Percentiles rank a stretch among this genome's conserved stretches.
These are phyloP conservation scores for Fusarium pseudocircinatum DNA, from an alignment of 2,329 filamentous ascomycete genomes.

Conservation along the genomic window DNA sequence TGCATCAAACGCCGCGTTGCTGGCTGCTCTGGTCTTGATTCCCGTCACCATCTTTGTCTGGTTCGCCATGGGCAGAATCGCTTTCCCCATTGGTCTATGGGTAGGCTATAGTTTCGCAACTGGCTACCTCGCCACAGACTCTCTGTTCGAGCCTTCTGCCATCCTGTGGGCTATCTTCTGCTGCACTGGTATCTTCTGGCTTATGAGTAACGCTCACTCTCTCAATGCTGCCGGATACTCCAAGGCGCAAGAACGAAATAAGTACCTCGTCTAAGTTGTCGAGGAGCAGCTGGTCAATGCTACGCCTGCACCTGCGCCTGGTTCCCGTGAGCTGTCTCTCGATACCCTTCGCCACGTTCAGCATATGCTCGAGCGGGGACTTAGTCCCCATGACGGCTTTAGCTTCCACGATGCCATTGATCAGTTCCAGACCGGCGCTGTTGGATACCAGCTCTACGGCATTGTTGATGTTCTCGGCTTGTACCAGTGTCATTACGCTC, in stretches of 20 bases:
- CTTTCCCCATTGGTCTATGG: too few species aligned
- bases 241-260: neutral
- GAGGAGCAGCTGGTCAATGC: neutral
- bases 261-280: neutral
- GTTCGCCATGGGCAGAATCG: too few species aligned
- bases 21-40: too few species aligned
- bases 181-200: too few species aligned
- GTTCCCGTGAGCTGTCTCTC: neutral
- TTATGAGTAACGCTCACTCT: too few species aligned
- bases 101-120: too few species aligned
- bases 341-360: neutral
- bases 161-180: too few species aligned
- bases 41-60: too few species aligned
- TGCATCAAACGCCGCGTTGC: too few species aligned
- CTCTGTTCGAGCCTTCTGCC: too few species aligned
- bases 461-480: neutral
- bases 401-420: neutral
- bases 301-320: neutral
- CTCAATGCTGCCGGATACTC: too few species aligned
- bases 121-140: too few species aligned
- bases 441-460: neutral
- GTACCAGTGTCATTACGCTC: neutral
- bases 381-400: neutral
- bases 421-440: neutral
- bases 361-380: neutral